Percentiles rank a stretch among this genome's conserved stretches.
phyloP scores from a whole-genome alignment of 768 basidiomycete genomes.

The Coprinopsis strossmayeri region DNA sequence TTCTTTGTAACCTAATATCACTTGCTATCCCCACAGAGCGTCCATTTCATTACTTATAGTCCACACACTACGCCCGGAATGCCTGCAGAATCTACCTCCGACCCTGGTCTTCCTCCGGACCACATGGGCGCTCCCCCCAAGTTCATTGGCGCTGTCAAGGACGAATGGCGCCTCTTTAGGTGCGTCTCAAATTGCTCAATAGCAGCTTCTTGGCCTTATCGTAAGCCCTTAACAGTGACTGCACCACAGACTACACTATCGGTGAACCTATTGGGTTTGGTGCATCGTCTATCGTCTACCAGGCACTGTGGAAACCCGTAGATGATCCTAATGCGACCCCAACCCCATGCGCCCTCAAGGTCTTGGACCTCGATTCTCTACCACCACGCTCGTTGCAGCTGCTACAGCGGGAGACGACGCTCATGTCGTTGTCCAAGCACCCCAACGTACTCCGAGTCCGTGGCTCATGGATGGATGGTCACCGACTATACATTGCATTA shows the following conservation, averaged over 20 bases:
- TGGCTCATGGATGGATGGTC: constrained; percentile 82
- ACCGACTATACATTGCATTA: constrained; percentile 79
- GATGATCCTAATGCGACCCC: constrained; percentile 21
- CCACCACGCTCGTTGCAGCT: constrained; percentile 65
- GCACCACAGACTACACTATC: constrained; percentile 64
- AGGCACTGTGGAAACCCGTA: constrained; percentile 50
- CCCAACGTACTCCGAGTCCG: constrained; percentile 91
- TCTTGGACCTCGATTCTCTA: constrained; percentile 79
- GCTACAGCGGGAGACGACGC: constrained; percentile 77
- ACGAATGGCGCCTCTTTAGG: too few species aligned
- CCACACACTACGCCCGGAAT: neutral
- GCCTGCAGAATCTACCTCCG: constrained; percentile 9
- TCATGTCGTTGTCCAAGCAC: constrained; percentile 90
- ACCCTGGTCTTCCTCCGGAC: constrained; percentile 1
- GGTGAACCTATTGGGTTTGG: constrained; percentile 84
- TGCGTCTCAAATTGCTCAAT: too few species aligned
- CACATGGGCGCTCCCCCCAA: constrained; percentile 17
- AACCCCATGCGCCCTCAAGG: constrained; percentile 77
- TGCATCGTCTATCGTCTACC: constrained; percentile 86
- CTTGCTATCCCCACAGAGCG: too few species aligned
- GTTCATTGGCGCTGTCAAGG: constrained; percentile 78
- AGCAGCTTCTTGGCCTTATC: constrained; percentile 11
- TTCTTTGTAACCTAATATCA: too few species aligned
- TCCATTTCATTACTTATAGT: too few species aligned
- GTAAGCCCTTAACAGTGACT: constrained; percentile 41